phyloP scores from a whole-genome alignment of 1,284 basidiomycete genomes.

The Rhodotorula glutinis region DNA sequence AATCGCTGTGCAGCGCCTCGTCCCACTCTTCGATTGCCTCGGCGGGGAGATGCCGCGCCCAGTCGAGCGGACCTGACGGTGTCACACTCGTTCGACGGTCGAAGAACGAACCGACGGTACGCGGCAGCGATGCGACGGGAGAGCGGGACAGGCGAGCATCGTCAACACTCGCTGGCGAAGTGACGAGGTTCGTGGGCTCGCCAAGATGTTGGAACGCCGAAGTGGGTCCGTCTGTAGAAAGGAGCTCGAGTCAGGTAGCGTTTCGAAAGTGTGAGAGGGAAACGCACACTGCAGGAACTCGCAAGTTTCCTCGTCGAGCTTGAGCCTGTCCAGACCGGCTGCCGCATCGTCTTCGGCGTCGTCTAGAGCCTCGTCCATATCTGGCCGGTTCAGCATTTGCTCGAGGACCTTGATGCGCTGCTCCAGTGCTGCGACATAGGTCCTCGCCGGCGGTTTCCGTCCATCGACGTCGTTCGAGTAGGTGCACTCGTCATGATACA shows the following conservation, averaged over 20 bases:
- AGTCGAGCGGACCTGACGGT: slow-evolving; percentile 6
- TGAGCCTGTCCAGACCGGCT: slow-evolving; percentile 8
- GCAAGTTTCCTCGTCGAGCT: slow-evolving; percentile 18
- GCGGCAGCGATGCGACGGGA: background rate
- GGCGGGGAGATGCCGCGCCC: slow-evolving; percentile 5
- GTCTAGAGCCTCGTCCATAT: too few species aligned
- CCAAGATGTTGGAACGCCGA: slow-evolving; percentile 22
- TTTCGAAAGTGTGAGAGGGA: background rate
- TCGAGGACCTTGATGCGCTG: slow-evolving; percentile 20
- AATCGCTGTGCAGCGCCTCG: slow-evolving; percentile 33
- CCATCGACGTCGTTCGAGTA: slow-evolving; percentile 8
- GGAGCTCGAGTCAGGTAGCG: background rate
- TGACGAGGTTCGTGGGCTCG: background rate
- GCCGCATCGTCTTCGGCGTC: background rate
- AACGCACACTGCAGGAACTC: slow-evolving; percentile 8
- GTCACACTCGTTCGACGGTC: background rate
- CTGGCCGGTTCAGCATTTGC: background rate
- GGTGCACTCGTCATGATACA: slow-evolving; percentile 14
- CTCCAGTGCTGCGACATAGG: slow-evolving; percentile 15
- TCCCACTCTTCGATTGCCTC: slow-evolving; percentile 9
- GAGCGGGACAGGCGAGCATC: slow-evolving; percentile 1
- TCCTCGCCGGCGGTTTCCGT: background rate
- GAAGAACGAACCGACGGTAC: background rate
- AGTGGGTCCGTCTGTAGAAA: slow-evolving; percentile 7
- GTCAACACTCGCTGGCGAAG: background rate